These are phyloP conservation scores for Heimioporus sp. DNA, from an alignment of 768 basidiomycete genomes.

Conservation along the genomic window DNA sequence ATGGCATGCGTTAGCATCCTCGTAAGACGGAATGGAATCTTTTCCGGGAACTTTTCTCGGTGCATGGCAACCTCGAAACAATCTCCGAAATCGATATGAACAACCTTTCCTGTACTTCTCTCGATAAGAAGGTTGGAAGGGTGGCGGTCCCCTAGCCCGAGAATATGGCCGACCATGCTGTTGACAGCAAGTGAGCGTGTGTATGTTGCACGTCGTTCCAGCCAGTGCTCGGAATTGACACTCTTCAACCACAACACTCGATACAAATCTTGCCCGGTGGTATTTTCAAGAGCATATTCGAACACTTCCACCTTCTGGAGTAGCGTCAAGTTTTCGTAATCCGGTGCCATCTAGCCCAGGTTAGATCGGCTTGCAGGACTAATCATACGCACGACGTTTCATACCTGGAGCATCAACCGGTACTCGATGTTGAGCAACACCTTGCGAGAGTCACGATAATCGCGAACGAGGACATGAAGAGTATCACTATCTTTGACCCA, in stretches of 20 bases:
- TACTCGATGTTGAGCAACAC: slow-evolving; percentile 98
- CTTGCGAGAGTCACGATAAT: slow-evolving; percentile 94
- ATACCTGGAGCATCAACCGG: slow-evolving; percentile 94
- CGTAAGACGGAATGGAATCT: slow-evolving; percentile 96
- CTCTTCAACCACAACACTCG: slow-evolving; percentile 96
- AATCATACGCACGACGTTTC: slow-evolving; percentile 65
- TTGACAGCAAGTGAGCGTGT: slow-evolving; percentile 94
- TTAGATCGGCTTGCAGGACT: not conserved
- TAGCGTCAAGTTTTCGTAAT: slow-evolving; percentile 91
- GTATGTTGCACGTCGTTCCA: slow-evolving; percentile 93
- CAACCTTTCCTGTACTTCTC: slow-evolving; percentile 88
- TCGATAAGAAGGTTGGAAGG: slow-evolving; percentile 94
- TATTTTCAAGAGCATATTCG: slow-evolving; percentile 97
- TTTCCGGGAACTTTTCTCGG: slow-evolving; percentile 98
- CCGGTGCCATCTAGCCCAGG: slow-evolving; percentile 86
- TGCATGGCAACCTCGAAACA: slow-evolving; percentile 99
- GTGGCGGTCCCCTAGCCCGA: slow-evolving; percentile 96
- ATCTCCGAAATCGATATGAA: slow-evolving; percentile 97
- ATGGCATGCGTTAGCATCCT: slow-evolving; percentile 99
- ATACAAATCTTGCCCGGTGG: slow-evolving; percentile 97
- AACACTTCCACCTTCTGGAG: slow-evolving; percentile 99
- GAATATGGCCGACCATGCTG: slow-evolving; percentile 98
- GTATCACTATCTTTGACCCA: slow-evolving; percentile 98
- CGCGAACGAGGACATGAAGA: slow-evolving; percentile 91
- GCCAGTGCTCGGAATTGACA: slow-evolving; percentile 93